Evolutionary conservation across 257 asterid species (phyloP).

Genomic region (Craterostigma plantagineum): DNA sequence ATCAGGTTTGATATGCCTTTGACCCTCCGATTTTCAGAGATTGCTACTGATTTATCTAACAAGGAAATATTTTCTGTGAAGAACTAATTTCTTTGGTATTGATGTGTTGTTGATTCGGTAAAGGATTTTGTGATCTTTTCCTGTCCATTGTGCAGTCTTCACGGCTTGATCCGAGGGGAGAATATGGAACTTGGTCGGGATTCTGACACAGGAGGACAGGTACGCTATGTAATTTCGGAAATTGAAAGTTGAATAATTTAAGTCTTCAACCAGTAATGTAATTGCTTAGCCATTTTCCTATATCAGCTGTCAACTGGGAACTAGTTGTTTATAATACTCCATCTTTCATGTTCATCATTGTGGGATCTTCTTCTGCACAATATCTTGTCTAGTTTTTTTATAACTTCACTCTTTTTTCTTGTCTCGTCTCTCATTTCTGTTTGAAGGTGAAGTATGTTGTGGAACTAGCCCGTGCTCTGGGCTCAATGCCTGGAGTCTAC

Average conservation of each 20-base stretch:
- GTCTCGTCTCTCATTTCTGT: background rate
- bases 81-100: background rate
- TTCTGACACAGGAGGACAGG: slow-evolving; percentile 73
- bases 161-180: slow-evolving; percentile 65
- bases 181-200: slow-evolving; percentile 79
- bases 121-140: slow-evolving; percentile 1
- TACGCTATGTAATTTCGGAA: slow-evolving; percentile 7
- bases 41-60: background rate
- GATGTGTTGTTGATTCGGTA: background rate
- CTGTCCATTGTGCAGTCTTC: slow-evolving; percentile 29
- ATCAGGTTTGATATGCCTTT: slow-evolving; percentile 28
- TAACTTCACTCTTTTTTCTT: too few species aligned
- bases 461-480: slow-evolving; percentile 70
- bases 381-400: too few species aligned
- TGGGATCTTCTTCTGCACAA: background rate
- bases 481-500: slow-evolving; percentile 63
- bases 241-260: too few species aligned
- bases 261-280: too few species aligned
- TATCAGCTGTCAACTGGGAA: slow-evolving; percentile 2
- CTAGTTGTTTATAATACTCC: slow-evolving; percentile 1
- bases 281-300: slow-evolving; percentile 3
- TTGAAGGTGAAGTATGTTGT: slow-evolving; percentile 65
- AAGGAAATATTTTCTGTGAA: slow-evolving; percentile 5
- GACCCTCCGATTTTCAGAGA: background rate
- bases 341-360: background rate